Evolutionary conservation across 1,139 yeast species (phyloP).

Genomic region (Magnusiomyces suaveolens): DNA sequence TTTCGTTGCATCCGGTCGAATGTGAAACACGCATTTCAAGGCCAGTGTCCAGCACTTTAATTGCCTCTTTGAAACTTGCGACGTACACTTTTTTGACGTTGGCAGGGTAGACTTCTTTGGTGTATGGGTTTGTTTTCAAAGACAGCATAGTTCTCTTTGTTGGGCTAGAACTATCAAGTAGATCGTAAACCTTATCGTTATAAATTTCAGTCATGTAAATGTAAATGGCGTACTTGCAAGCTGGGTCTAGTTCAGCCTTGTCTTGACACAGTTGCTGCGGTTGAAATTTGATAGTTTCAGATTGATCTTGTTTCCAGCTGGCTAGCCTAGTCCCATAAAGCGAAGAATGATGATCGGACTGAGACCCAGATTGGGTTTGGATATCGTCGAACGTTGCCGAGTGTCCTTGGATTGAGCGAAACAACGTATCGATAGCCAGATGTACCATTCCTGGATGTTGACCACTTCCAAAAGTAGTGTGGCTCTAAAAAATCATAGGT

Average conservation of each 20-base stretch:
- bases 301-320: slow-evolving; percentile 24
- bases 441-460: slow-evolving; percentile 31
- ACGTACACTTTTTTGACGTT: slow-evolving; percentile 26
- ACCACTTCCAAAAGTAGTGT: slow-evolving; percentile 26
- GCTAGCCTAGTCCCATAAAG: slow-evolving; percentile 31
- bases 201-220: slow-evolving; percentile 32
- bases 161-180: slow-evolving; percentile 14
- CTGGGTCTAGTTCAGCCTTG: slow-evolving; percentile 16
- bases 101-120: slow-evolving; percentile 21
- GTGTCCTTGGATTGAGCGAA: slow-evolving; percentile 17
- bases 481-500: slow-evolving; percentile 7
- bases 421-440: slow-evolving; percentile 34
- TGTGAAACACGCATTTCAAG: slow-evolving; percentile 26
- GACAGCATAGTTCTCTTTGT: slow-evolving; percentile 18
- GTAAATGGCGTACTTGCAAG: slow-evolving; percentile 24
- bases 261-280: slow-evolving; percentile 16
- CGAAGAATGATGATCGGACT: slow-evolving; percentile 26
- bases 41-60: slow-evolving; percentile 25
- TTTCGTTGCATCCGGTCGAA: slow-evolving; percentile 29
- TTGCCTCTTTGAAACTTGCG: slow-evolving; percentile 25
- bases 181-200: slow-evolving; percentile 29
- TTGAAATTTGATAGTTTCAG: slow-evolving; percentile 7
- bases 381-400: slow-evolving; percentile 33
- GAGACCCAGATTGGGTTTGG: slow-evolving; percentile 24
- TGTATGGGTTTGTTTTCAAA: slow-evolving; percentile 22